Base-by-base conservation (phyloP, 2,329 filamentous ascomycete genomes). In the Paramyrothecium sp. region DNA sequence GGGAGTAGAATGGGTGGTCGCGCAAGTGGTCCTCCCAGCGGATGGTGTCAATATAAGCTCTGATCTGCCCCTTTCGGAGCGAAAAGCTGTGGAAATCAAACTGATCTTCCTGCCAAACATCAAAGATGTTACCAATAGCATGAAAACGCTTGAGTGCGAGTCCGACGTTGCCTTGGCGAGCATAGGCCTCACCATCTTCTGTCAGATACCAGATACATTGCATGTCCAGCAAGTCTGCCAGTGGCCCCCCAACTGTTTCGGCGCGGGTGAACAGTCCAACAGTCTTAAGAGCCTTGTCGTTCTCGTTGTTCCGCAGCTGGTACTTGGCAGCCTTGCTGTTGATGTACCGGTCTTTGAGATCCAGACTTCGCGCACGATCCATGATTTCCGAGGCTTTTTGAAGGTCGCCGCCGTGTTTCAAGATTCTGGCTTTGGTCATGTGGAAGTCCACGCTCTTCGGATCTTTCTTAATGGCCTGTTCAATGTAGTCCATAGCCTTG, bases 81-180 rank as follows among this genome's bases (percentile, higher is more conserved):
- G 92, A 97, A 75, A 99, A 99, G 71, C 87, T 92, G 80, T 99
- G 96, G 80, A 99, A 99, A 72, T 99, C 95, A 67, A 98, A 97
- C 69, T 99, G 95, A 67, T 99, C 95, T 72, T 99, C 96, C 70
- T 96, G 90, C 95, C 95, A 99, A 20, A 92, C 87, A 63, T 98
- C 94, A 68, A 99, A 99, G 63, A 99, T 96, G 74, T 91, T 92
- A 72, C 89, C 89, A 57, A 99, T 85, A 21, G 91, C 82, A 63
- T 93, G 91, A 74, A 97, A 94, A 53, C 96, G 87, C 80, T 99
- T 99, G 54, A 99, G 80, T 0, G 96, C 94, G 58, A 97, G 82
- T 3, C 89, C 92, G 51, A 90, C 78, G 65, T 96, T 92, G 62
- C 88, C 88, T 71, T 92, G 89, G 53, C 95, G 88, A 57, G 90